Evolutionary conservation across 139 green algal species (phyloP).

Genomic region (Picochlorum sp.): DNA sequence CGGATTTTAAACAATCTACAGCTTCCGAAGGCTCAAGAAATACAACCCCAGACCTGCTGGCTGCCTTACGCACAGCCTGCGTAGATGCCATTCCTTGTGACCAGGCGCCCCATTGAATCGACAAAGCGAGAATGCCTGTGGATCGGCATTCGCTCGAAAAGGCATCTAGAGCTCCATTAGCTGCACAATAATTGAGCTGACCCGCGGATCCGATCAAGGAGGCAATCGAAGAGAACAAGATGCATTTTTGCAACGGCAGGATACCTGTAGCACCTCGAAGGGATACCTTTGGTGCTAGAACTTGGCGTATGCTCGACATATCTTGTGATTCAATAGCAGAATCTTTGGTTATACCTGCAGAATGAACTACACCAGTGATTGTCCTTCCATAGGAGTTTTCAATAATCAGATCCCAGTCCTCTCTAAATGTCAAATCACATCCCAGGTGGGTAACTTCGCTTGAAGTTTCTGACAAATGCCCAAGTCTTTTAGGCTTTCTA

Average conservation of each 20-base stretch:
- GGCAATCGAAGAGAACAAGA: constrained; percentile 55
- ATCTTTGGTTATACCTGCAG: constrained; percentile 55
- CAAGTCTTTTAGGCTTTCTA: no score
- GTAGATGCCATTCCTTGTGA: constrained; percentile 65
- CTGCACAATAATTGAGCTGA: constrained; percentile 61
- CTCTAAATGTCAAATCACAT: no score
- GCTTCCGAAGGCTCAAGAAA: constrained; percentile 27
- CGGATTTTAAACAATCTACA: constrained; percentile 43
- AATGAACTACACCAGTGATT: constrained; percentile 39
- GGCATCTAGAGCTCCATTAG: constrained; percentile 58
- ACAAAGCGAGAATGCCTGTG: not conserved
- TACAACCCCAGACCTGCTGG: constrained; percentile 56
- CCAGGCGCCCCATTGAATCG: constrained; percentile 47
- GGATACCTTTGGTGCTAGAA: constrained; percentile 45
- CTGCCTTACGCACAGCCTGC: constrained; percentile 31
- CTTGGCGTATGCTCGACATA: constrained; percentile 18
- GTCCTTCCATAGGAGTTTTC: not conserved
- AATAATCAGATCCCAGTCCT: no score
- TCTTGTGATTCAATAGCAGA: constrained; percentile 44
- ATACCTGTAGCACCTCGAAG: no score
- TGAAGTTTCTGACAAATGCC: no score
- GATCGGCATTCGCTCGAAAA: not conserved
- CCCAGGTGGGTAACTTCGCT: no score
- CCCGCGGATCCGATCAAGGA: constrained; percentile 56
- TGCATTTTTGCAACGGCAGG: not conserved